Conservation (phyloP, 2,329 filamentous ascomycete genomes). For the Fusarium sp. region DNA sequence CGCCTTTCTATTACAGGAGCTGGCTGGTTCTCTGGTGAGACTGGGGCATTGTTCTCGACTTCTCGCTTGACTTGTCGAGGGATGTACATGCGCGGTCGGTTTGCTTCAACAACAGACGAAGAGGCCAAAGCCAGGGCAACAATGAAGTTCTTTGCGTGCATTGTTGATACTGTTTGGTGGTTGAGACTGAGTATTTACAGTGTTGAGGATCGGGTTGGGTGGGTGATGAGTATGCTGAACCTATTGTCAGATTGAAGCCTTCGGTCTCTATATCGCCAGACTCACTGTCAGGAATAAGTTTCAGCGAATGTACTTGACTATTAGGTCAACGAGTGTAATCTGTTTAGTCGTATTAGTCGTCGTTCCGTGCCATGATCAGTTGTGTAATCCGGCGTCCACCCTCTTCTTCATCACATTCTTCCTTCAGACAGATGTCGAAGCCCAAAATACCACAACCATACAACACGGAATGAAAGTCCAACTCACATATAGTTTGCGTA, state of each 20-base stretch:
- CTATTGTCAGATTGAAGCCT: conserved; percentile 7
- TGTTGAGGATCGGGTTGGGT: conserved; percentile 30
- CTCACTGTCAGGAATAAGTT: conserved; percentile 59
- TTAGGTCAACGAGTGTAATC: conserved; percentile 62
- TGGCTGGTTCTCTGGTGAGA: conserved; percentile 43
- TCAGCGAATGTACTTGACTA: conserved; percentile 70
- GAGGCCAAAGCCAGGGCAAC: conserved; percentile 60
- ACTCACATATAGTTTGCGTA: conserved; percentile 46
- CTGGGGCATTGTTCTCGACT: conserved; percentile 54
- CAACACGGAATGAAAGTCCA: not conserved
- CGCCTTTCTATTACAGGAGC: conserved; percentile 25
- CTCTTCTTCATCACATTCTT: not conserved
- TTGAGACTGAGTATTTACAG: conserved; percentile 31
- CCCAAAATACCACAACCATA: not conserved
- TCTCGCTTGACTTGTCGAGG: conserved; percentile 66
- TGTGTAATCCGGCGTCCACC: not conserved
- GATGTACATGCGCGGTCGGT: conserved; percentile 65
- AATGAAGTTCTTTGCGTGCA: conserved; percentile 60
- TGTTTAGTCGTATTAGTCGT: conserved; percentile 24
- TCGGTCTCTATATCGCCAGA: not conserved
- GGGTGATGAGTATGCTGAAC: conserved; percentile 32
- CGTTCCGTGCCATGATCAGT: not conserved
- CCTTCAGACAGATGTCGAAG: not conserved
- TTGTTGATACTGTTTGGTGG: conserved; percentile 45
- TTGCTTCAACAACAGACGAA: conserved; percentile 55